Evolutionary conservation across 805 yeast genomes (phyloP).

Genomic region (Saccharomycodes ludwigii): DNA sequence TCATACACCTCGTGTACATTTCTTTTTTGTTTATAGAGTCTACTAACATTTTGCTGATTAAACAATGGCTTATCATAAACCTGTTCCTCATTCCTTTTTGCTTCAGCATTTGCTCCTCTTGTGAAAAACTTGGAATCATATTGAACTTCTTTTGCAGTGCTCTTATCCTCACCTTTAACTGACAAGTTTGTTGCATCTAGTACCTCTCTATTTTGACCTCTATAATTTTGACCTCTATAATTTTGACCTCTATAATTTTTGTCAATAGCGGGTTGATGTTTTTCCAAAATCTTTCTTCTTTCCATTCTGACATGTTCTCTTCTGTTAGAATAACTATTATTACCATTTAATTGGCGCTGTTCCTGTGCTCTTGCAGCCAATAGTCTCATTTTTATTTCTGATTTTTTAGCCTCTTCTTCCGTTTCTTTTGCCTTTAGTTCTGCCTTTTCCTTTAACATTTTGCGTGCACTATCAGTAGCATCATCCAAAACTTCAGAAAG

Average conservation of each 20-base stretch:
- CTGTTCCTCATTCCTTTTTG: constrained; percentile 29
- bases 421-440: constrained; percentile 36
- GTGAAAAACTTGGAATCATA: constrained; percentile 51
- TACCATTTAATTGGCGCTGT: constrained; percentile 12
- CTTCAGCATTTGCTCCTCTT: constrained; percentile 29
- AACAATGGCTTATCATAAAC: constrained; percentile 51
- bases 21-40: background rate
- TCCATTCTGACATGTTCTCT: constrained; percentile 31
- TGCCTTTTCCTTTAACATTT: constrained; percentile 39
- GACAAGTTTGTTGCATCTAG: constrained; percentile 7
- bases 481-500: constrained; percentile 60
- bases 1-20: constrained; percentile 13
- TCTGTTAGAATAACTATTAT: constrained; percentile 14
- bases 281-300: constrained; percentile 34
- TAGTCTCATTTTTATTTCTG: constrained; percentile 30
- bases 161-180: background rate
- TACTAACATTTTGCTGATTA: constrained; percentile 36
- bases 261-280: constrained; percentile 28
- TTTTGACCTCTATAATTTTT: background rate
- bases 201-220: background rate
- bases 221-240: constrained; percentile 1
- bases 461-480: constrained; percentile 52
- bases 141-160: constrained; percentile 26
- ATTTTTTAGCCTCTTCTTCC: constrained; percentile 35
- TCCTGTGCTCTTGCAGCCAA: constrained; percentile 39